Evolutionary conservation across 2,329 filamentous ascomycete species (phyloP), one percentile per base, ranked within the genome.

Genomic region (Diaporthe humulicola): DNA sequence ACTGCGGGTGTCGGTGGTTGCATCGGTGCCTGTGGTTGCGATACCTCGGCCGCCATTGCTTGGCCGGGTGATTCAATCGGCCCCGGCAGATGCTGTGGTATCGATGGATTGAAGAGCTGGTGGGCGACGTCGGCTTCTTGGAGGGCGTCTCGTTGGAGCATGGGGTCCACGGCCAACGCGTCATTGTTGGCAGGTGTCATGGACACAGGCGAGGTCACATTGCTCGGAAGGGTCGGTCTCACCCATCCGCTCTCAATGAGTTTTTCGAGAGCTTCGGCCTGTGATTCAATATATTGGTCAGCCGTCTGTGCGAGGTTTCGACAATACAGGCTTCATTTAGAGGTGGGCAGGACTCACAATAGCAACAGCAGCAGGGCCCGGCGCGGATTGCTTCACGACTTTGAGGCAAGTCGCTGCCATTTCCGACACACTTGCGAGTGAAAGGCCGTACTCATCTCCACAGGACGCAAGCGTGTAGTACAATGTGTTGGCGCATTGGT

Each of bases 401-500:
- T 86, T 84, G 17, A 90, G 79, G 72, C 89, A 91, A 12, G 88
- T 83, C n/a, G 82, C 84, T 3, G 87, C 87, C 56, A 88, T 85
- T 70, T 90, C 88, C 57, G 85, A 79, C 30, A 90, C 86, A 22
- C 84, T 83, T 17, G 88, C 88, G 4, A 83, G 79, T 1, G 84
- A 85, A 22, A 90, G 81, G 2, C 85, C 84, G 57, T 87, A 82
- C 64, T 88, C 86, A 4, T 81, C 81, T 1, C 82, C 83, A 58
- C 84, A 84, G 28, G 84, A 86, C 71, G 88, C 87, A 69, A 87
- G 85, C 3, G 86, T 85, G 76, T 89, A 88, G 45, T 87, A 88
- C 70, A 91, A 81, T 78, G 90, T 86, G 38, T 88, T 85, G 14
- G 87, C 86, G 70, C 89, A 90, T 77, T 90, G 88, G 73, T 90